Evolutionary conservation across 805 yeast species (phyloP), one percentile per base, ranked within the genome.

Genomic region (Kodamaea jinghongensis): DNA sequence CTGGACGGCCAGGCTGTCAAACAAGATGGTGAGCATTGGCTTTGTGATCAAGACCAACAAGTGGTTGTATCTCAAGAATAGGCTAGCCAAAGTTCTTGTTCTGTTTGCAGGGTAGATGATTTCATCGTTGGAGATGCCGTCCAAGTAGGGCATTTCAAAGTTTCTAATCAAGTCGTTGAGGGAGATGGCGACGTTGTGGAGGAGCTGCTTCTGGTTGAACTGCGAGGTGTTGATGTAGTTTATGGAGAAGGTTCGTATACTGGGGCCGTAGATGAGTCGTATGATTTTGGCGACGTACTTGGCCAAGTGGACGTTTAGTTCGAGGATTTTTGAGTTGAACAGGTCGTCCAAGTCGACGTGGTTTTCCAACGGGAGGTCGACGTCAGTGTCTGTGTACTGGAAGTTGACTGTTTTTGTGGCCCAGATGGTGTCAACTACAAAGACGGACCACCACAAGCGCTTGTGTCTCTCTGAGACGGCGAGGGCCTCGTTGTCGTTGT

Each of bases 371-470:
- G 73, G 73, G 7, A 66, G 54, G 28, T 67, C 70, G 9, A 66
- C 69, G 37, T 68, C 73, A 1, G 73, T 68, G 40, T 67, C 71
- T 4, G 69, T 61, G 49, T 64, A 66, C 40, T 65, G 66, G 33
- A 67, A 62, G 42, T 65, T 69, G 14, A 67, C 64, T 2, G 72
- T 61, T 37, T 61, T 60, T 3, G 70, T 55, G 2, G 71, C 61
- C 71, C 71, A 67, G 8, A 60, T 52, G 5, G 62, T 59, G 47
- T 68, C 73, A 27, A 63, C 56, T 9, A 66, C 60, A 41, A 63
- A 68, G 1, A 65, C 56, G 2, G 71, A 55, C 73, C 73, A 68
- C 71, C 71, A 68, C 16, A 68, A 41, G 20, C 72, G 54, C 42
- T 65, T 66, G 6, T 56, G 49, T 36, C 60, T 63, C 34, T 67